Base-by-base conservation (phyloP, 805 yeast genomes). In the Metschnikowia hibisci region DNA sequence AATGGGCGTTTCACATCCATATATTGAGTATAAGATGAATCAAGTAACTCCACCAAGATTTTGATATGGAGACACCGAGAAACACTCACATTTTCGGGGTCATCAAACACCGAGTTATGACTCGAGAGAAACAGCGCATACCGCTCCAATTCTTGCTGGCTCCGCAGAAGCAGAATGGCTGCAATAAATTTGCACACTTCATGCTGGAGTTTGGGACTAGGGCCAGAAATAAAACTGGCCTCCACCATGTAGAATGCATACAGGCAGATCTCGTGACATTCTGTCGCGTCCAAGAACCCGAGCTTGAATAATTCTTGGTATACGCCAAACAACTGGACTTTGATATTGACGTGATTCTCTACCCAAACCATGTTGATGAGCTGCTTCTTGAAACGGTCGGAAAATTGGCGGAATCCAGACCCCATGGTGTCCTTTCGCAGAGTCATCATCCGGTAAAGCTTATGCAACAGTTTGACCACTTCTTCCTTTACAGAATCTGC, bases 321-420 rank as follows among this genome's bases (percentile, higher is more conserved):
- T 2, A 87, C 64, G 3, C 81, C 67, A 4, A 58, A 44, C 25
- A 85, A 70, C 40, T 71, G 60, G 4, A 69, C 55, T 53, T 81
- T 76, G 1, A 84, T 86, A 31, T 69, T 69, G 11, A 64, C 48
- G 50, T 82, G 89, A 4, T 1, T 80, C 47, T 70, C 74, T 25
- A 53, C 53, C 47, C 51, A 54, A 32, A 57, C 47, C 71, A 87
- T 84, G 41, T 81, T 83, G 16, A 86, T 64, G 26, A 88, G 61
- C 54, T 87, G 81, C 4, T 63, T 62, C 50, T 81, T 80, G 62
- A 84, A 85, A 47, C 88, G 73, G 45, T 84, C 87, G 2, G 91
- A 80, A 60, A 89, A 89, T 54, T 82, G 90, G 43, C 87, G 73
- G 31, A 89, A 72, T 0, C 89, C 87, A 0, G 82, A 66, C n/a